Conservation (phyloP, 129 eudicot genomes). For the Saussurea involucrata region DNA sequence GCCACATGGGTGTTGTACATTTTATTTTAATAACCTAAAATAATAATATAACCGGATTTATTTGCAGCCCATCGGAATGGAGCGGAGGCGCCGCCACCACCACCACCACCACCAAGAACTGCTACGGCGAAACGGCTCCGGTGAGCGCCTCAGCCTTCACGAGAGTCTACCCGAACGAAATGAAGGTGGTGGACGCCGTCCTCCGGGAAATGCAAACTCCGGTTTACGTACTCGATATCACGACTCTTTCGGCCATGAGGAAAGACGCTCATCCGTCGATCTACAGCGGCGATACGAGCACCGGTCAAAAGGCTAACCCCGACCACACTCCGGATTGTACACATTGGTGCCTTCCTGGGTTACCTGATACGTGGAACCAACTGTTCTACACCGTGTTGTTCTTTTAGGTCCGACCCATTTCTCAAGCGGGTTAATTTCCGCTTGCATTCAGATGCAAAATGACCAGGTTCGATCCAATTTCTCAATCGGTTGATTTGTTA, state of each 20-base stretch:
- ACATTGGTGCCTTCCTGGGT: slow-evolving; percentile 96
- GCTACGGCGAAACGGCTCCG: slow-evolving; percentile 79
- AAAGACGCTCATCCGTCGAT: slow-evolving; percentile 93
- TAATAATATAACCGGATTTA: background rate
- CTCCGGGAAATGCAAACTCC: slow-evolving; percentile 60
- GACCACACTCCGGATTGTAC: slow-evolving; percentile 78
- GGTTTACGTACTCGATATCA: slow-evolving; percentile 75
- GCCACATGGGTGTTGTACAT: background rate
- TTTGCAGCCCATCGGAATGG: slow-evolving; percentile 85
- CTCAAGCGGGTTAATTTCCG: too few species aligned
- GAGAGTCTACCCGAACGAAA: slow-evolving; percentile 49
- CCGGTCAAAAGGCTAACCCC: slow-evolving; percentile 70
- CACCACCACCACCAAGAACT: slow-evolving; percentile 44
- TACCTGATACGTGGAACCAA: slow-evolving; percentile 98
- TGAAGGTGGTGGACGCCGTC: slow-evolving; percentile 58
- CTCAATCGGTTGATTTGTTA: background rate
- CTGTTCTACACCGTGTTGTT: slow-evolving; percentile 70
- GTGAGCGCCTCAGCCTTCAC: slow-evolving; percentile 52
- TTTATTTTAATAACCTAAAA: background rate
- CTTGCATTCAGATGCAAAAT: background rate
- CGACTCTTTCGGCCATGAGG: slow-evolving; percentile 77
- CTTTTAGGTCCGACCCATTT: slow-evolving; percentile 27
- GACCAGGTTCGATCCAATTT: background rate
- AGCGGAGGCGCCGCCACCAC: slow-evolving; percentile 34
- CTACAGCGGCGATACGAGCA: slow-evolving; percentile 76